These are phyloP conservation scores for Hevea brasiliensis DNA, from an alignment of 345 rosid species.

Conservation along the genomic window DNA sequence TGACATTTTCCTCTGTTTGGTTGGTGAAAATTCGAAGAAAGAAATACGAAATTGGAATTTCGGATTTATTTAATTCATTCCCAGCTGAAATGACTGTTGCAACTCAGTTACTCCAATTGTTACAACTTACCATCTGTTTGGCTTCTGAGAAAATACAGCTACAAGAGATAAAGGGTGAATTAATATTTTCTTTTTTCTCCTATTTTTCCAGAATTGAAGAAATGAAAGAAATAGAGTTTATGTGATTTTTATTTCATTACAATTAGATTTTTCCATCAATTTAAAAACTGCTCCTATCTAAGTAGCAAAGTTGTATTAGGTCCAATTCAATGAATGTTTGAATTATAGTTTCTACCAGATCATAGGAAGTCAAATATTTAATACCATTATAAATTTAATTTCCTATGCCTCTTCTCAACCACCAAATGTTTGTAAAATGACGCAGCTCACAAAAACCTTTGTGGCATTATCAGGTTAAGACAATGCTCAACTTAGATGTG, in stretches of 20 bases:
- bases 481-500: too few relatives aligned
- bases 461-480: too few relatives aligned
- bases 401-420: neutral
- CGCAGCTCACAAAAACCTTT: neutral
- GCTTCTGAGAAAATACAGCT: constrained; percentile 1
- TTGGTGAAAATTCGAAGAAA: neutral
- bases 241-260: neutral
- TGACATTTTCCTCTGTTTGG: neutral
- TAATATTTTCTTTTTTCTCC: neutral
- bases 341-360: neutral
- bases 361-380: neutral
- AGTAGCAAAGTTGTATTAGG: neutral
- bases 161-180: neutral
- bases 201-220: neutral
- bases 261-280: neutral
- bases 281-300: neutral
- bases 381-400: neutral
- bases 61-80: neutral
- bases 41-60: neutral
- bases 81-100: neutral
- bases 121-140: constrained; percentile 8
- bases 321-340: neutral
- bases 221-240: neutral
- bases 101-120: neutral
- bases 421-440: neutral